Evolutionary conservation across 441 rosid species (phyloP), one percentile per base, ranked within the genome.

Genomic region (Jatropha multifida): DNA sequence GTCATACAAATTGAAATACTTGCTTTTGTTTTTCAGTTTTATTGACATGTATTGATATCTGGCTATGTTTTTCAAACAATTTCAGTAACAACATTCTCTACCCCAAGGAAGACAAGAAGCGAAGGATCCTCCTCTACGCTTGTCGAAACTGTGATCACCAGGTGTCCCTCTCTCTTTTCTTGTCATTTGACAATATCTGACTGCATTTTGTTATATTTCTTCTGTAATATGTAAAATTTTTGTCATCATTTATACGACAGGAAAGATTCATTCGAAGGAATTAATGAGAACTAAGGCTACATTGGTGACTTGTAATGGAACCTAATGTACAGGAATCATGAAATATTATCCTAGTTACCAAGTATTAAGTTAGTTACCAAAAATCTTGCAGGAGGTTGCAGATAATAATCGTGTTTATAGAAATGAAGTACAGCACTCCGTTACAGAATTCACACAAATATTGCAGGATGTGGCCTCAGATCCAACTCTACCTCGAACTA

Each of bases 401-500:
- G 94, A 90, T 20, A 77, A 85, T 80, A 86, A 87, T 81, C 87
- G 94, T 44, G 93, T 94, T 11, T 92, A 91, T 68, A 83, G 97
- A 78, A 90, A 92, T 42, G 96, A 91, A 80, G 85, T 91, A 26
- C 88, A 87, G 75, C 98, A 90, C 69, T 78, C 92, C 27, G 93
- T 78, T 0, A 85, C 90, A 42, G 97, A 94, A 77, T 88, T 84
- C 59, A 89, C 95, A 26, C 97, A 91, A 69, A 83, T 88, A 46
- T 78, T 91, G 81, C 89, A 92, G 65, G 96, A 91, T 72, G 97
- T 92, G 0, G 90, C 91, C 74, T 88, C 97, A 0, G 98, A 94
- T 76, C 99, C 97, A 20, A 88, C 97, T 79, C 94, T 94, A 52
- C 99, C 98, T 40, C 93, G 96, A 13, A 90, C 94, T 23, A 93